phyloP scores from a whole-genome alignment of 2,329 filamentous ascomycete genomes.

The Chrysosporium queenslandicum region DNA sequence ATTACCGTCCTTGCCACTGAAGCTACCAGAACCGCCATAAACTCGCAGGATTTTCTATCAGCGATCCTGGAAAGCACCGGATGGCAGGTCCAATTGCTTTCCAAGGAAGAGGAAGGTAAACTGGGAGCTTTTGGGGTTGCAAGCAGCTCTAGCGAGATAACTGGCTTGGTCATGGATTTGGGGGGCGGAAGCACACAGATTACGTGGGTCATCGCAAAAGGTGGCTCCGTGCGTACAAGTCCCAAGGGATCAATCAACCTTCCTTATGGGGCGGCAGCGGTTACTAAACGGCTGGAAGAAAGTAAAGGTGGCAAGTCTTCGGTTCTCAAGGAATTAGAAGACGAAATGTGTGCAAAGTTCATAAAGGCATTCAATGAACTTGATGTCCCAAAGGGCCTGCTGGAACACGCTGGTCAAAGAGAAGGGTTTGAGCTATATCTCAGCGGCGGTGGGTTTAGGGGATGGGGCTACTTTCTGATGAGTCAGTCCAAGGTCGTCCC shows the following conservation, averaged over 20 bases:
- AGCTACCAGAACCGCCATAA: constrained; percentile 71
- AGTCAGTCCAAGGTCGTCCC: constrained; percentile 60
- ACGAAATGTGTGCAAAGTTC: constrained; percentile 51
- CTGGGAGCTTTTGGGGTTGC: constrained; percentile 76
- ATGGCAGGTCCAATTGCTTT: constrained; percentile 60
- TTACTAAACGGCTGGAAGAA: constrained; percentile 47
- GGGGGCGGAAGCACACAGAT: constrained; percentile 66
- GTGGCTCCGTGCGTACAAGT: constrained; percentile 44
- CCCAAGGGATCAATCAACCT: constrained; percentile 52
- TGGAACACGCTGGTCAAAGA: constrained; percentile 34
- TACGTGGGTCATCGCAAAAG: constrained; percentile 51
- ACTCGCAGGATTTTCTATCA: constrained; percentile 57
- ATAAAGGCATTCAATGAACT: constrained; percentile 50
- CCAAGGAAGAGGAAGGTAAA: constrained; percentile 70
- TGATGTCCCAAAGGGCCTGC: constrained; percentile 45
- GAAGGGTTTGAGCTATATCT: constrained; percentile 64
- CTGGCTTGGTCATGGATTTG: constrained; percentile 75
- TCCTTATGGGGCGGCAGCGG: constrained; percentile 59
- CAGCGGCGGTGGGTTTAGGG: constrained; percentile 80
- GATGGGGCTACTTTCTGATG: constrained; percentile 86
- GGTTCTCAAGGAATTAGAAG: constrained; percentile 40
- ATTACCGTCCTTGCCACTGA: constrained; percentile 77
- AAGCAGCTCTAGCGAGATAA: constrained; percentile 59
- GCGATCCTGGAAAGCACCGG: constrained; percentile 55
- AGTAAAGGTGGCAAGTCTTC: constrained; percentile 31